Base-by-base conservation (phyloP, 345 rosid species). In the Eucalyptus erythrocorys region DNA sequence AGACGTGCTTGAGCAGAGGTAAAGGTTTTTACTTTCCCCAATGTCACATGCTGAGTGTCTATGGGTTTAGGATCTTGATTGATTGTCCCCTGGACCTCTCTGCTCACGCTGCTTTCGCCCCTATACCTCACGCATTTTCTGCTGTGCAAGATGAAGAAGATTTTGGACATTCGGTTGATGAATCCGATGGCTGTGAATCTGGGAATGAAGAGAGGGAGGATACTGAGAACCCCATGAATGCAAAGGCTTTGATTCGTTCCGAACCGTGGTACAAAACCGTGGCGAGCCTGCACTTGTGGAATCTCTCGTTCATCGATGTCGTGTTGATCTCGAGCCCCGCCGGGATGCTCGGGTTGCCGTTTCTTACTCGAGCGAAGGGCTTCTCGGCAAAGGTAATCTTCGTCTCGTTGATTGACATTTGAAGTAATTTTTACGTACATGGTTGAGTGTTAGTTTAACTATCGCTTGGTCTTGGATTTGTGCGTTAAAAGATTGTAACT, bases 1-100 rank as follows among this genome's bases (percentile, higher is more conserved):
- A 96, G 99, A 95, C 97, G 14, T 97, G 99, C 92, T 92, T 97
- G 91, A 94, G 95, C 90, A 94, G 93, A 93, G 99, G 99, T 51
- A 88, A 89, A 85, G 97, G 97, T 79, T 95, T 88, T 91, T 93
- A 94, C 85, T 94, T 92, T 90, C 97, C 98, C 21, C 95, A 96
- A 19, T 93, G 96, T 88, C 95, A 96, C 90, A 90, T 95, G 61
- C 92, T 97, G 64, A 90, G 92, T 88, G 88, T 95, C 48, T 90
- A 93, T 47, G 99, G 98, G 57, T 94, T 94, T 84, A 95, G 94
- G 91, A 90, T 97, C 43, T 92, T 97, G 85, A 91, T 97, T 40
- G 96, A 96, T 76, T 97, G 98, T 86, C 98, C 98, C 21, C 55
- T 96, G 87, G 97, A 97, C 91, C 92, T 96, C 89, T 94, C 95